Evolutionary conservation across 1,139 yeast genomes (phyloP), one percentile per base, ranked within the genome.

Genomic region (Saccharomyces hybrid): DNA sequence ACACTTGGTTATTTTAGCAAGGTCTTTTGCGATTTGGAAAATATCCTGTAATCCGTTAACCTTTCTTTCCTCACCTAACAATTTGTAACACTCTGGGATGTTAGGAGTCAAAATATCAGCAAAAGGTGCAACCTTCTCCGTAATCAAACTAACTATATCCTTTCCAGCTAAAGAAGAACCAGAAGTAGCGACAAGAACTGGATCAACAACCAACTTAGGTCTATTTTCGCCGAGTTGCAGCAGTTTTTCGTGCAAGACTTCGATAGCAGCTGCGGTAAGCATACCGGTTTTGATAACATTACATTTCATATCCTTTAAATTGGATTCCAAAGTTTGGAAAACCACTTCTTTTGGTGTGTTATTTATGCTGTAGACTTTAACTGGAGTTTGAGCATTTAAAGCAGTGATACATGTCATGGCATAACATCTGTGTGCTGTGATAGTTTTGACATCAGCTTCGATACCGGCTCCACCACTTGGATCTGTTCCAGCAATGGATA

Each of bases 381-480:
- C 63, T 0, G 88, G 84, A 67, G 90, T 89, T 66, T 90, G 96
- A 3, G 93, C 91, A 0, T 96, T 89, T 59, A 90, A 71, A 1
- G 93, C 95, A 0, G 90, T 79, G 47, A 88, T 83, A 66, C 93
- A 85, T 0, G 95, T 87, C 70, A 85, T 72, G 1, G 89, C 96
- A 66, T 85, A 90, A 50, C 89, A 90, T 25, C 81, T 79, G 64
- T 88, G 91, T 2, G 86, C 88, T 3, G 88, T 77, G 56, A 90
- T 80, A 0, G 96, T 85, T 70, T 90, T 90, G 52, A 90, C 69
- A 68, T 90, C 97, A 0, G 97, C 97, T 66, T 90, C 97, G 55
- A 90, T 84, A 11, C 97, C 97, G 1, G 97, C 97, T 4, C 97
- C 97, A 2, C 97, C 97, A 2, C 96, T 86, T 51, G 85, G 81